These are phyloP conservation scores for Ogataea thermomethanolica DNA, from an alignment of 805 yeast genomes.

Conservation along the genomic window DNA sequence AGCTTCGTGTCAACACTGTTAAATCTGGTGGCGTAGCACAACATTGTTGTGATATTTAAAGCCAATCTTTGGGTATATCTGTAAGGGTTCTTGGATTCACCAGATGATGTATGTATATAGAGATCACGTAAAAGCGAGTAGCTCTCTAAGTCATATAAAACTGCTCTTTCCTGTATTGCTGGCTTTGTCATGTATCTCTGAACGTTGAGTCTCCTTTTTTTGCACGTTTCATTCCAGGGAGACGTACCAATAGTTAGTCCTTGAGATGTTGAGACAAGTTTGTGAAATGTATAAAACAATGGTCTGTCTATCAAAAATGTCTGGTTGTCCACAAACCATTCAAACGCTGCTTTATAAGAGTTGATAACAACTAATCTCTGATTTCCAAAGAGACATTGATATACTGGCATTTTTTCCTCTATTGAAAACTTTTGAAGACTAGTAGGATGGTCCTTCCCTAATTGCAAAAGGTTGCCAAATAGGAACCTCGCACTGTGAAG, in stretches of 20 bases:
- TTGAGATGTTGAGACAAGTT: conserved; percentile 29
- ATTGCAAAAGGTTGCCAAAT: conserved; percentile 28
- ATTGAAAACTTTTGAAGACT: conserved; percentile 30
- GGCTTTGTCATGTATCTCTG: conserved; percentile 39
- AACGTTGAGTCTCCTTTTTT: conserved; percentile 35
- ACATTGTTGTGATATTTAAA: conserved; percentile 36
- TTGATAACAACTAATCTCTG: conserved; percentile 21
- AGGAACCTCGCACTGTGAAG: neutral
- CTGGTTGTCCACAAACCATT: conserved; percentile 25
- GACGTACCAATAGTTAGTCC: conserved; percentile 42
- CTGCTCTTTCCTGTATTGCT: conserved; percentile 33
- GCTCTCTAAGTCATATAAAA: conserved; percentile 35
- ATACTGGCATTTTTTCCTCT: conserved; percentile 28
- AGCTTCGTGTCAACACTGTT: conserved; percentile 29
- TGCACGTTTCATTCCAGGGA: conserved; percentile 39
- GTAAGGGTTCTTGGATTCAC: conserved; percentile 23
- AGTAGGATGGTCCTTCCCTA: conserved; percentile 33
- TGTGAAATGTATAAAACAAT: conserved; percentile 23
- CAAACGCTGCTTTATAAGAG: conserved; percentile 15
- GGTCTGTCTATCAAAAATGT: conserved; percentile 22
- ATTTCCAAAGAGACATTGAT: conserved; percentile 23
- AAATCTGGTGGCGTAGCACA: conserved; percentile 39
- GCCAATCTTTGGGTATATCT: conserved; percentile 34
- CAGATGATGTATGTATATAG: conserved; percentile 12
- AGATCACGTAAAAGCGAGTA: conserved; percentile 32